phyloP scores from a whole-genome alignment of 768 basidiomycete genomes.

The Cystobasidium onofrii region DNA sequence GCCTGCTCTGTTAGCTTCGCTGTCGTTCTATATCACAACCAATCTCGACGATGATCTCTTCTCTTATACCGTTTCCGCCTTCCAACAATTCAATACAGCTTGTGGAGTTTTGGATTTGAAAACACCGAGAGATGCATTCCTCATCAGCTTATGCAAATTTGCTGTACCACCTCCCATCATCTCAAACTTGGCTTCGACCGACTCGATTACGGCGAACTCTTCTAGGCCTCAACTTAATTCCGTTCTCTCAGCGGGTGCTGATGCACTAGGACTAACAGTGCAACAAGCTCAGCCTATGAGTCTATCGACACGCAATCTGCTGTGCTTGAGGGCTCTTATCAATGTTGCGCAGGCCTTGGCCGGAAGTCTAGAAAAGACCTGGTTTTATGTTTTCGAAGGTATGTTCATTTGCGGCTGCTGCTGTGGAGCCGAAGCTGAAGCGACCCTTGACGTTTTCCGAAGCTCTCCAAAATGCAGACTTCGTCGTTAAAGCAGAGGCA shows the following conservation, averaged over 20 bases:
- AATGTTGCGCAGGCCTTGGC: slow-evolving; percentile 70
- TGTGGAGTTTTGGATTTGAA: slow-evolving; percentile 77
- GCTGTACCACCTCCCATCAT: slow-evolving; percentile 87
- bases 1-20: slow-evolving; percentile 82
- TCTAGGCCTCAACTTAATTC: slow-evolving; percentile 33
- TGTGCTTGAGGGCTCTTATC: slow-evolving; percentile 76
- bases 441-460: too few species aligned
- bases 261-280: slow-evolving; percentile 44
- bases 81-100: slow-evolving; percentile 76
- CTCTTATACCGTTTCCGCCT: slow-evolving; percentile 69
- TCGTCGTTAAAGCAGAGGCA: slow-evolving; percentile 54
- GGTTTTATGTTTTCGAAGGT: slow-evolving; percentile 77
- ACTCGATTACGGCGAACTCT: background rate
- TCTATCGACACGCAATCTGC: slow-evolving; percentile 79
- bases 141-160: slow-evolving; percentile 78
- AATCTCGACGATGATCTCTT: slow-evolving; percentile 89
- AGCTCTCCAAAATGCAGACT: slow-evolving; percentile 86
- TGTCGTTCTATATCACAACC: slow-evolving; percentile 80
- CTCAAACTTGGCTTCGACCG: slow-evolving; percentile 60
- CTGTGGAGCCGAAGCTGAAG: too few species aligned
- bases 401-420: too few species aligned
- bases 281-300: slow-evolving; percentile 44
- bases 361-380: slow-evolving; percentile 75
- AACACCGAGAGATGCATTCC: slow-evolving; percentile 87
- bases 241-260: slow-evolving; percentile 43